Base-by-base conservation (phyloP, 768 basidiomycete species). In the Astraeus odoratus region DNA sequence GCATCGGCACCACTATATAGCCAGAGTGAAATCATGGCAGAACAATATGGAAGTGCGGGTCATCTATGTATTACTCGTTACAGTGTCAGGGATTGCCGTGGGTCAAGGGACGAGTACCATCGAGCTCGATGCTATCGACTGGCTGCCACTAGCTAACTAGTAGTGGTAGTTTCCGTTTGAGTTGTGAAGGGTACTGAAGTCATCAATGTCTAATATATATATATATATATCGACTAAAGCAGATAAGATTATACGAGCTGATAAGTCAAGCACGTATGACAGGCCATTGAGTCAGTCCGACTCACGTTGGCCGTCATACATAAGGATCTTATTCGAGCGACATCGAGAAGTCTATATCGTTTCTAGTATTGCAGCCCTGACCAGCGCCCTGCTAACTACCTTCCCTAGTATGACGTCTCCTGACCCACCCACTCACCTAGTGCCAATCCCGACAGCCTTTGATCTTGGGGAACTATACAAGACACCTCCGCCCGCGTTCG, bases 401-500 rank as follows among this genome's bases (percentile, higher is more conserved):
- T 13, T n/a, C 23, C 5, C 23, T 7, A 9, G 3, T 7, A 49
- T 49, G 38, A 27, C 43, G 8, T 26, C 35, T 16, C 39, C 45
- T 7, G 37, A 49, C 5, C 29, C 39, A 19, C 25, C 27, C 22
- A 35, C 20, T 8, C 39, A 8, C 1, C 29, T 27, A 8, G n/a
- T 8, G 18, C 24, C 19, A 3, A 13, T 38, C 20, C 36, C 36
- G 22, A 19, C 47, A 7, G 5, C 24, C 5, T 3, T 45, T 26
- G 33, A 47, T 37, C 31, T 35, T 20, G 40, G 46, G 3, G 47
- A 60, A 12, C 43, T 63, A 5, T 60, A 57, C 49, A 52, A 55
- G 29, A 47, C 43, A 19, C 15, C 43, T 0, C 69, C 70, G 0
- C 73, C 77, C 12, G 46, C 63, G 1, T 83, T 86, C 39, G 84